Evolutionary conservation across 2,329 filamentous ascomycete genomes (phyloP).

Genomic region (Fusarium sp.): DNA sequence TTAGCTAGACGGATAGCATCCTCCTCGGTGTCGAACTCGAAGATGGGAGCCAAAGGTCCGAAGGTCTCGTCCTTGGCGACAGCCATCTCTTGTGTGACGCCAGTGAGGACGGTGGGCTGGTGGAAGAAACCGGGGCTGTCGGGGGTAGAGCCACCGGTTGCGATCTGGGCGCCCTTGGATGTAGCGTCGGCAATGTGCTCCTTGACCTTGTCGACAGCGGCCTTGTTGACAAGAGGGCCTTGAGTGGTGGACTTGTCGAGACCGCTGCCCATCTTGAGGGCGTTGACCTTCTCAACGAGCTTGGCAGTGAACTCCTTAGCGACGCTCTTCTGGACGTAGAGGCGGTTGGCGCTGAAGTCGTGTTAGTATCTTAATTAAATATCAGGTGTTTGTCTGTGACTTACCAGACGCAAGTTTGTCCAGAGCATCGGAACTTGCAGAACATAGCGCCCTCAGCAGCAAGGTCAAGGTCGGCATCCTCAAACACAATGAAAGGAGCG

Average conservation of each 20-base stretch:
- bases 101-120: constrained; percentile 76
- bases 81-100: constrained; percentile 51
- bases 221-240: constrained; percentile 68
- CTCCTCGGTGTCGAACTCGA: constrained; percentile 52
- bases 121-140: constrained; percentile 74
- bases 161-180: constrained; percentile 68
- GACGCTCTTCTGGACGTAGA: constrained; percentile 51
- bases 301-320: constrained; percentile 46
- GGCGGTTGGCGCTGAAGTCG: constrained; percentile 49
- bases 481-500: constrained; percentile 71
- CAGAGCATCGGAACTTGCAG: constrained; percentile 54
- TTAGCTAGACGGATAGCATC: constrained; percentile 55
- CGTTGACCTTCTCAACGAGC: constrained; percentile 47
- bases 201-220: constrained; percentile 70
- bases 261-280: constrained; percentile 46
- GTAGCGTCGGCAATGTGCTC: constrained; percentile 71
- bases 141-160: constrained; percentile 69
- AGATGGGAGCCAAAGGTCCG: constrained; percentile 47
- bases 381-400: not conserved
- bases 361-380: not conserved
- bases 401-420: constrained; percentile 72
- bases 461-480: constrained; percentile 72
- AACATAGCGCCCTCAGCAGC: constrained; percentile 67
- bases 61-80: constrained; percentile 50
- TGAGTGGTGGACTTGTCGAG: constrained; percentile 44